Evolutionary conservation across 2,329 filamentous ascomycete species (phyloP), one percentile per base, ranked within the genome.

Genomic region (Diaporthe eres): DNA sequence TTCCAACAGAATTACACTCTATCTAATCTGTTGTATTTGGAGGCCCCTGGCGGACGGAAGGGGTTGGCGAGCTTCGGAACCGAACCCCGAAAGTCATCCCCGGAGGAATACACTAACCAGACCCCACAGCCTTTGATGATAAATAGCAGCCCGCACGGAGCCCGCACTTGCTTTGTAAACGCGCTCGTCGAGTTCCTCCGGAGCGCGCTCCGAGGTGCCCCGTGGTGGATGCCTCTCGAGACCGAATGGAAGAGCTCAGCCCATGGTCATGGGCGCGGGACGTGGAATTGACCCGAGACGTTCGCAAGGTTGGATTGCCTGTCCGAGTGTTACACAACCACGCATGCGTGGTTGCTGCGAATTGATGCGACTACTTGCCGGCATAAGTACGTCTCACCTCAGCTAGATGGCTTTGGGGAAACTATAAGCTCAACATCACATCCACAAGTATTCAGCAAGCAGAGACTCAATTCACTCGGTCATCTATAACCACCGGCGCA

Each of bases 401-500:
- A 49, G 42, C 39, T 31, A 1, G 6, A 15, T 7, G 17, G 2
- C 19, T 15, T 65, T 47, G 15, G 17, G 13, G n/a, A 22, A 34
- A 0, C 8, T 25, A 1, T 22, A 1, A 44, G 3, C 25, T 61
- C 58, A 28, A 7, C 17, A 47, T 19, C 42, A n/a, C 39, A 28
- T 47, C 13, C 6, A 19, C 15, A 49, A 47, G 8, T 4, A 17
- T 12, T 6, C 15, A 49, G 42, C 25, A 28, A 47, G n/a, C 4
- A 9, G 10, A 47, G 12, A 47, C 15, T 22, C 37, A 15, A n/a
- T 12, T 15, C 22, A 10, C 17, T 1, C 34, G 2, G 25, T 17
- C 22, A n/a, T 15, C 1, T 4, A 25, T 1, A 25, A 37, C 5
- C 1, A 22, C 10, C 19, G 9, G 4, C 2, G 5, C 10, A n/a